Percentiles rank a stretch among this genome's conserved stretches.
These are phyloP conservation scores for Ehretia macrophylla DNA, from an alignment of 257 asterid genomes.

Conservation along the genomic window DNA sequence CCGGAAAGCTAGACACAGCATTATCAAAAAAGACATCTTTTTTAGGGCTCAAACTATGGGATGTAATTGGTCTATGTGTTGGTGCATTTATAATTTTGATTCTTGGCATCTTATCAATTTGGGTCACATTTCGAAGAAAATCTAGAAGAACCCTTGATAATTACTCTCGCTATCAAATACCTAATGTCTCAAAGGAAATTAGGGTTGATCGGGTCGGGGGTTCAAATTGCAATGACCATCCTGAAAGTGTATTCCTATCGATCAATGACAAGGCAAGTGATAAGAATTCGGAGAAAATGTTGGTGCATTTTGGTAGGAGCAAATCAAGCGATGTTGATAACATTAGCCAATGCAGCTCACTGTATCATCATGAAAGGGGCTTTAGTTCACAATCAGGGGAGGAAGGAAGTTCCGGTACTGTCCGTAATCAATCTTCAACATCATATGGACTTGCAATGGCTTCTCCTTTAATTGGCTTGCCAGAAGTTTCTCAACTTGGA, in stretches of 20 bases:
- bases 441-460: slow-evolving; percentile 62
- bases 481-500: slow-evolving; percentile 91
- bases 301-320: slow-evolving; percentile 64
- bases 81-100: slow-evolving; percentile 70
- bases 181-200: slow-evolving; percentile 75
- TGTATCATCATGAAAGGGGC: slow-evolving; percentile 57
- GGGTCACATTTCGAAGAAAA: slow-evolving; percentile 62
- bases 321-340: slow-evolving; percentile 79
- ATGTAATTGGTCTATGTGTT: slow-evolving; percentile 65
- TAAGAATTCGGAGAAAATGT: slow-evolving; percentile 59
- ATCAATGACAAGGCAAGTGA: slow-evolving; percentile 62
- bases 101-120: slow-evolving; percentile 68
- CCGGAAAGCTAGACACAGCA: slow-evolving; percentile 46
- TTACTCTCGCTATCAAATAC: slow-evolving; percentile 56
- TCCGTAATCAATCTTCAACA: slow-evolving; percentile 48
- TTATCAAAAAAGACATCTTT: slow-evolving; percentile 56
- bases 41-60: slow-evolving; percentile 80
- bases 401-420: slow-evolving; percentile 76
- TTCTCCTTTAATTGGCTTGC: slow-evolving; percentile 88
- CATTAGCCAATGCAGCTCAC: slow-evolving; percentile 78
- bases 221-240: slow-evolving; percentile 35
- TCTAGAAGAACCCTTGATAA: slow-evolving; percentile 51
- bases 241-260: slow-evolving; percentile 41
- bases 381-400: slow-evolving; percentile 92
- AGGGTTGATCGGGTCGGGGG: slow-evolving; percentile 63